Conservation (phyloP, 148 eudicot genomes). For the Salicornia ramosissima region DNA sequence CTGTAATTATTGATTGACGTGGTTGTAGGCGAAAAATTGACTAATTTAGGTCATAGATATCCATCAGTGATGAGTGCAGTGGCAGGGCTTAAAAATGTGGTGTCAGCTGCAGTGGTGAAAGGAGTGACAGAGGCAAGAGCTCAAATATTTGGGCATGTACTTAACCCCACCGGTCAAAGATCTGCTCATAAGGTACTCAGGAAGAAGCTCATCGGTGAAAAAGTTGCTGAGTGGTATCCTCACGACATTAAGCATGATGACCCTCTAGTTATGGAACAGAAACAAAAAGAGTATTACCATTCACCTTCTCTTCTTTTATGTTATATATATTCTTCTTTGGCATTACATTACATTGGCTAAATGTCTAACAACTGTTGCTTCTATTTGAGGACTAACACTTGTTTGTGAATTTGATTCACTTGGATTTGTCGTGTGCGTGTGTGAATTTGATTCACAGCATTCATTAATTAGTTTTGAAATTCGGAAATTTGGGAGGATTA, state of each 20-base stretch:
- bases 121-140: conserved; percentile 80
- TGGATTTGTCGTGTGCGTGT: too few species aligned
- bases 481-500: too few species aligned
- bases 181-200: conserved; percentile 71
- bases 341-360: neutral
- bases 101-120: conserved; percentile 51
- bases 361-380: conserved; percentile 18
- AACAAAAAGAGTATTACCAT: conserved; percentile 52
- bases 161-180: conserved; percentile 70
- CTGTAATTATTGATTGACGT: too few species aligned
- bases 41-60: neutral
- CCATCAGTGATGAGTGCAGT: conserved; percentile 34
- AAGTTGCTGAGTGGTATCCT: conserved; percentile 79
- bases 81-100: conserved; percentile 45
- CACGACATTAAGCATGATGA: conserved; percentile 63
- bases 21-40: too few species aligned
- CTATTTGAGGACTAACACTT: neutral
- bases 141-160: conserved; percentile 71
- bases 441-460: too few species aligned
- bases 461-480: too few species aligned
- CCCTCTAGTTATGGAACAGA: conserved; percentile 52
- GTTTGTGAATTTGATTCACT: neutral
- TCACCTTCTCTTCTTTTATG: neutral
- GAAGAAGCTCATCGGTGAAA: conserved; percentile 84
- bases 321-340: too few species aligned